Evolutionary conservation across 1,139 yeast species (phyloP), one percentile per base, ranked within the genome.

Genomic region (Ogataea hybrid): DNA sequence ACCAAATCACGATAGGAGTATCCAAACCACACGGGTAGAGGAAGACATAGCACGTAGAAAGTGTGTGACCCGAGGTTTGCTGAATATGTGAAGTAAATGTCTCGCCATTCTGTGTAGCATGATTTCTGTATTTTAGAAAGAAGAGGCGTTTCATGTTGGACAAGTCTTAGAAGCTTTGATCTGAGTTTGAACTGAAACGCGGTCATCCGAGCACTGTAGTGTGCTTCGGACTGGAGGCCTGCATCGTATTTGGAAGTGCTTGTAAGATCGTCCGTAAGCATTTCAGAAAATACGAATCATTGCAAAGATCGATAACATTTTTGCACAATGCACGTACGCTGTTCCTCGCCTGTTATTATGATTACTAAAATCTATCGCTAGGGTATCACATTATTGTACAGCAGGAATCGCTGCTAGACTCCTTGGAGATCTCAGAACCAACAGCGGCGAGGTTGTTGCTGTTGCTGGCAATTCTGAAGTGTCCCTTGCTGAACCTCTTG

Each of bases 1-100:
- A 90, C 84, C 54, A 89, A 68, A 54, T 86, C 90, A 44, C 95
- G 70, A 2, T 83, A 77, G 6, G 77, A 69, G 28, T 73, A 73
- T 1, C 97, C 97, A 51, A 82, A 77, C 97, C 97, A 92, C 32
- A 79, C 73, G 7, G 95, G 87, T 20, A 86, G 61, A 0, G 98
- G 98, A 34, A 92, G 71, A 79, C 87, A 81, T 39, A 90, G 63
- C 41, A 92, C 95, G 61, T 92, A 92, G 60, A 92, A 92, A 0
- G 96, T 88, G 63, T 92, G 98, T 8, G 95, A 79, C 0, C 97
- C 98, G 51, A 92, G 69, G 57, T 85, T 83, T 17, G 98, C 97
- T 2, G 95, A 77, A 71, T 88, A 79, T 11, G 95, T 87, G 64
- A 92, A 92, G 61, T 84, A 92, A 35, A 72, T 61, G 63, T 90